Evolutionary conservation across 768 basidiomycete genomes (phyloP).

Genomic region (Lactarius sanguifluus): DNA sequence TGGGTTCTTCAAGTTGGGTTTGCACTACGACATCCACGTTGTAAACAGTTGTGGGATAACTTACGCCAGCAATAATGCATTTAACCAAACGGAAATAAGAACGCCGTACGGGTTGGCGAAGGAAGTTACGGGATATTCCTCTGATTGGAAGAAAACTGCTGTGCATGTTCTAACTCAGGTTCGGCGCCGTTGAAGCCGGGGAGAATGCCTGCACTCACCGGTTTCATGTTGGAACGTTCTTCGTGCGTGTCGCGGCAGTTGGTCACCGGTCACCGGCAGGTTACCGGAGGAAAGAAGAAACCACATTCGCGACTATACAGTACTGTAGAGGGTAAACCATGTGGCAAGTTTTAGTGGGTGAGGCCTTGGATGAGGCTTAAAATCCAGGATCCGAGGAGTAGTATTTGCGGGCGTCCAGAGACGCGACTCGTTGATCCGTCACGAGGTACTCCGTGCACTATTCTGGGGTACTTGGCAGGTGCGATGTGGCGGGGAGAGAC

Average conservation of each 20-base stretch:
- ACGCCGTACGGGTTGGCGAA: neutral
- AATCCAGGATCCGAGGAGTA: neutral
- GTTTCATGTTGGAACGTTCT: neutral
- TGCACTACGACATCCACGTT: neutral
- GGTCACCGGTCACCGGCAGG: neutral
- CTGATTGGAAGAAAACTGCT: neutral
- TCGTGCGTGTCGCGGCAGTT: neutral
- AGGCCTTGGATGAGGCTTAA: no score
- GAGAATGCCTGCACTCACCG: neutral
- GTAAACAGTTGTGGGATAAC: neutral
- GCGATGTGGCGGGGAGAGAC: neutral
- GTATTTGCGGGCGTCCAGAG: neutral
- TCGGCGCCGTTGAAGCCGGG: neutral
- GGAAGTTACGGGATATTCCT: neutral
- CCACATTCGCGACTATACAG: neutral
- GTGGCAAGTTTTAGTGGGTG: neutral
- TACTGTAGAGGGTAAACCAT: neutral
- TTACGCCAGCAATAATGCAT: neutral
- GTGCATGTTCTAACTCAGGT: neutral
- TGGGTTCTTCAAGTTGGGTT: neutral
- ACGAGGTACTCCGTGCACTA: neutral
- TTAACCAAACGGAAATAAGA: neutral
- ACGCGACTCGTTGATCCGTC: neutral
- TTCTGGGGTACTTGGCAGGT: neutral
- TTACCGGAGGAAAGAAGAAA: neutral